Percentiles rank a stretch among this genome's conserved stretches.
phyloP scores from a whole-genome alignment of 805 yeast species.

The Ogataea parapolymorpha region DNA sequence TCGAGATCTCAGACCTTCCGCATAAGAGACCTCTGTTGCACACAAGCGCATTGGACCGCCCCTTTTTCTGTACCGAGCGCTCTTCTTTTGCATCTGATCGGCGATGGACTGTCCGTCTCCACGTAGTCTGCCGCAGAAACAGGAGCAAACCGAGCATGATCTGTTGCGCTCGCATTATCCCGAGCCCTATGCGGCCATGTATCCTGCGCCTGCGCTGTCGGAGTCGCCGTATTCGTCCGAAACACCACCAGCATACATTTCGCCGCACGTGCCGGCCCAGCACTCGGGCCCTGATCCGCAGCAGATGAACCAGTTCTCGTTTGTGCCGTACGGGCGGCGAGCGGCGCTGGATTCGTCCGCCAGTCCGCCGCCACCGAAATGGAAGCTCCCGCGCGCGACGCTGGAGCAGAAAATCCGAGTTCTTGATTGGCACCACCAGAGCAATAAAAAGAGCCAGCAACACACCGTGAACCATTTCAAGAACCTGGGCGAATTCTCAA shows the following conservation, averaged over 20 bases:
- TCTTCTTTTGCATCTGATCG: neutral
- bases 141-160: neutral
- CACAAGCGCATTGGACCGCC: no score
- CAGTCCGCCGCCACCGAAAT: neutral
- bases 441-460: slow-evolving; percentile 33
- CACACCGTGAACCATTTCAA: slow-evolving; percentile 35
- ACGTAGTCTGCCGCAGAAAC: neutral
- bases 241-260: neutral
- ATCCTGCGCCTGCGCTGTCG: neutral
- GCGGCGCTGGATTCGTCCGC: neutral
- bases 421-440: slow-evolving; percentile 34
- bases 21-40: no score
- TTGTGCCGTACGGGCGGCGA: neutral
- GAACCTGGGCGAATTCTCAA: slow-evolving; percentile 29
- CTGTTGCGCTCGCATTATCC: neutral
- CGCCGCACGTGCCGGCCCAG: neutral
- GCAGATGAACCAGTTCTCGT: neutral
- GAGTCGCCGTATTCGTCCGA: neutral
- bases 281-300: neutral
- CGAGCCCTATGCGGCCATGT: neutral
- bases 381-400: slow-evolving; percentile 35
- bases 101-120: neutral
- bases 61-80: neutral
- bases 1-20: no score
- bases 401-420: slow-evolving; percentile 36